Evolutionary conservation across 257 asterid genomes (phyloP), one percentile per base, ranked within the genome.

Genomic region (Henckelia pumila): DNA sequence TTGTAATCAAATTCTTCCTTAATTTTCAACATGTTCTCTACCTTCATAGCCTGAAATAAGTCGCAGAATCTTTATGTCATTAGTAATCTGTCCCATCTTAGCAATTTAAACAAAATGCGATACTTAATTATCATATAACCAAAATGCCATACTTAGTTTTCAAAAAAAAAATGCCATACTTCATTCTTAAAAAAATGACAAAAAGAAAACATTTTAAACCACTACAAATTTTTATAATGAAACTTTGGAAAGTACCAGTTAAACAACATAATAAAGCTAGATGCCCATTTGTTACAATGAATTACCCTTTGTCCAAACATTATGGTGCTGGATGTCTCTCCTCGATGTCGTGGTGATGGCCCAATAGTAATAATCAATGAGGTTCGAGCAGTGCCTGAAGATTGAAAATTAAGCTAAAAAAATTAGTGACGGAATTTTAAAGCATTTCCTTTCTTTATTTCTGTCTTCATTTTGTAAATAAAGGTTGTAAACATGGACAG

Each of bases 1-100:
- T 83, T 88, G 80, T 88, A 90, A 78, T 90, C 97, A 77, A 86
- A 90, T 79, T 88, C 96, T 80, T 88, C 95, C 75, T 88, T 90
- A 35, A 88, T 71, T 80, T 86, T 90, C 74, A 90, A 71, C 97
- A 84, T 88, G 73, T 90, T 90, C 86, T 90, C 95, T 61, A 91
- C 95, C 80, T 91, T 91, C 96, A 88, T 86, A 59, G 97, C 97
- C 97, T 91, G 92, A 50, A 73, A 59, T 28, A 59, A 47, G 24
- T 9, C 26, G 20, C 14, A 63, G 20, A 21, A 66, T 50, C 55
- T 67, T 37, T 11, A 26, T 19, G 40, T 22, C 56, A 70, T 20
- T 58, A 30, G 56, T 57, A 47, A 47, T 47, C 20, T 47, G 55
- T 47, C 21, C 55, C 21, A 44, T 47, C 17, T 16, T 47, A 47